phyloP scores from a whole-genome alignment of 495 filamentous ascomycete species.

The Xylaria scruposa region DNA sequence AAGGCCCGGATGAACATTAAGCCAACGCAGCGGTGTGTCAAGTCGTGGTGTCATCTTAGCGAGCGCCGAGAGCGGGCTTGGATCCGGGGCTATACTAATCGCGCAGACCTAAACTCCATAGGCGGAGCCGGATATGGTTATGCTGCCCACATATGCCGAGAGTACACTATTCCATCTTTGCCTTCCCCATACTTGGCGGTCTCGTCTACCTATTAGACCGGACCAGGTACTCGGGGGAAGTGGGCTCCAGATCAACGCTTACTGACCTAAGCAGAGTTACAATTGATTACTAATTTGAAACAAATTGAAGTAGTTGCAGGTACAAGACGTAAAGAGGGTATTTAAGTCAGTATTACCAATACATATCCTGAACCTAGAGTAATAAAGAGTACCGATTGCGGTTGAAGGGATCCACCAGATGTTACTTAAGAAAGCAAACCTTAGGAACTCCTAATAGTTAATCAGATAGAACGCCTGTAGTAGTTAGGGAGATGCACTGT shows the following conservation, averaged over 20 bases:
- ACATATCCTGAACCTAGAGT: neutral
- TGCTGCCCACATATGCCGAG: conserved; percentile 1
- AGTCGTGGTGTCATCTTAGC: conserved; percentile 2
- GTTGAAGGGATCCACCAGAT: neutral
- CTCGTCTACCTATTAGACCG: neutral
- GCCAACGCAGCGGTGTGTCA: neutral
- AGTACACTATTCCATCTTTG: neutral
- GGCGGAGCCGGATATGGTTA: conserved; percentile 2
- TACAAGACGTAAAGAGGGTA: neutral
- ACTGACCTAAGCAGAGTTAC: neutral
- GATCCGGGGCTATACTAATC: conserved; percentile 10
- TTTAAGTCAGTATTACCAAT: neutral
- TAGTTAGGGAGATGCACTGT: no score
- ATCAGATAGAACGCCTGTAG: no score
- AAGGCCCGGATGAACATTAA: neutral
- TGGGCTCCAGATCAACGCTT: neutral
- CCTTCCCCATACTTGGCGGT: neutral
- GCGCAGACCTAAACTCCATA: neutral
- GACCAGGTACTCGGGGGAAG: neutral
- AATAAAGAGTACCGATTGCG: neutral
- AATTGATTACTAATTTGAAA: neutral
- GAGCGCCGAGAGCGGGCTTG: conserved; percentile 23
- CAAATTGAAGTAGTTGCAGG: neutral
- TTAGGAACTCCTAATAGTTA: neutral
- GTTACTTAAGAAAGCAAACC: neutral